Evolutionary conservation across 768 basidiomycete species (phyloP).

Genomic region (Exsudoporus frostii): DNA sequence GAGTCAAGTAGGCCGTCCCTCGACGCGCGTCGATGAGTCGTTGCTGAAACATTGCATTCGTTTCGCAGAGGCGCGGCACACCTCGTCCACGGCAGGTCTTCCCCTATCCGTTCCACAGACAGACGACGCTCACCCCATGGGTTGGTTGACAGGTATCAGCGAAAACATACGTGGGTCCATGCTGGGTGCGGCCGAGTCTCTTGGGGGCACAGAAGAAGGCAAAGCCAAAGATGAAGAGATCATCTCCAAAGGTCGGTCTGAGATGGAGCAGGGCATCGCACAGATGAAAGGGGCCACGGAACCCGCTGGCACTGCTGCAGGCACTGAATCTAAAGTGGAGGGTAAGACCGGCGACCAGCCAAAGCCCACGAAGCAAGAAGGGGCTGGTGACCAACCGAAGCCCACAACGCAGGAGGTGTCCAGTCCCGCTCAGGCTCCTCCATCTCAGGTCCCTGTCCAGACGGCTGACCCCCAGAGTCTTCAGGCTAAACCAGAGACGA

Average conservation of each 20-base stretch:
- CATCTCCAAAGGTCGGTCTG: constrained; percentile 35
- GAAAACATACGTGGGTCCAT: constrained; percentile 45
- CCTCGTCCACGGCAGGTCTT: constrained; percentile 34
- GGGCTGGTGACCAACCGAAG: too few species aligned
- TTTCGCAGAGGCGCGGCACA: constrained; percentile 34
- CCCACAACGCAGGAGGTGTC: background rate
- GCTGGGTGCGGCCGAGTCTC: constrained; percentile 38
- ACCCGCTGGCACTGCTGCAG: background rate
- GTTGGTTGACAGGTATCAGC: constrained; percentile 35
- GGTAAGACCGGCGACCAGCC: background rate
- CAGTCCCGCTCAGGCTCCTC: background rate
- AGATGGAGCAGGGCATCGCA: constrained; percentile 40
- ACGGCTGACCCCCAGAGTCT: background rate
- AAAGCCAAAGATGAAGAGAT: constrained; percentile 36
- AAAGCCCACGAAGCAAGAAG: too few species aligned
- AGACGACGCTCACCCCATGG: constrained; percentile 1
- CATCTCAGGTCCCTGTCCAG: background rate
- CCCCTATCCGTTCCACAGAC: background rate
- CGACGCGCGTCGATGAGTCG: background rate
- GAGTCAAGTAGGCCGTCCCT: constrained; percentile 7
- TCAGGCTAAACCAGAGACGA: background rate
- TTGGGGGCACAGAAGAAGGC: constrained; percentile 23
- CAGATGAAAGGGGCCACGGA: constrained; percentile 18
- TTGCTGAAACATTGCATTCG: background rate
- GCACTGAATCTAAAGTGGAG: background rate